Evolutionary conservation across 1,284 basidiomycete genomes (phyloP).

Genomic region (Megacollybia platyphylla): DNA sequence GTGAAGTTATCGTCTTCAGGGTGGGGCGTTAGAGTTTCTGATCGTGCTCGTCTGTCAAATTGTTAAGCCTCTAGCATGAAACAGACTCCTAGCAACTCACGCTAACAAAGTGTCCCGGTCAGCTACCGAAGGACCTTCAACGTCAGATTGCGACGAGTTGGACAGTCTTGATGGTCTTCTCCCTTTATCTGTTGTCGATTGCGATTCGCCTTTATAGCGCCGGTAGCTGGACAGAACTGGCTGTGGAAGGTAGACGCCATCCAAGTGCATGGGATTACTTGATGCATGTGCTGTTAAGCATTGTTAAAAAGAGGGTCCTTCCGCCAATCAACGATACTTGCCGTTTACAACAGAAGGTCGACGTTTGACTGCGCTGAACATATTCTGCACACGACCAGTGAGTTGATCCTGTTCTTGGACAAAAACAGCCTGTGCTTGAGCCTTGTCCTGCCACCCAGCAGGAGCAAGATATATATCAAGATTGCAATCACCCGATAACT

Average conservation of each 20-base stretch:
- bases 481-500: constrained; percentile 38
- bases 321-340: background rate
- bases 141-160: constrained; percentile 52
- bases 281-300: background rate
- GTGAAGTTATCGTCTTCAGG: constrained; percentile 41
- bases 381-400: constrained; percentile 50
- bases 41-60: background rate
- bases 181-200: constrained; percentile 1
- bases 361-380: constrained; percentile 29
- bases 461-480: constrained; percentile 65
- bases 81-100: constrained; percentile 23
- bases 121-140: constrained; percentile 43
- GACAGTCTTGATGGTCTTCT: constrained; percentile 15
- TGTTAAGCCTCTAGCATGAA: background rate
- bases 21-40: constrained; percentile 10
- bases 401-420: constrained; percentile 57
- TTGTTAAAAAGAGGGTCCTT: background rate
- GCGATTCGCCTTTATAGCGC: background rate
- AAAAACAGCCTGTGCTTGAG: constrained; percentile 50
- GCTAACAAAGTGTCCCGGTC: constrained; percentile 57
- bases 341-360: constrained; percentile 6
- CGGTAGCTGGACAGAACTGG: constrained; percentile 14
- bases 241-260: constrained; percentile 45
- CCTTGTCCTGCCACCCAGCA: constrained; percentile 38
- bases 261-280: constrained; percentile 18